phyloP scores from a whole-genome alignment of 306 rosid species.

The Rosa multiflora region DNA sequence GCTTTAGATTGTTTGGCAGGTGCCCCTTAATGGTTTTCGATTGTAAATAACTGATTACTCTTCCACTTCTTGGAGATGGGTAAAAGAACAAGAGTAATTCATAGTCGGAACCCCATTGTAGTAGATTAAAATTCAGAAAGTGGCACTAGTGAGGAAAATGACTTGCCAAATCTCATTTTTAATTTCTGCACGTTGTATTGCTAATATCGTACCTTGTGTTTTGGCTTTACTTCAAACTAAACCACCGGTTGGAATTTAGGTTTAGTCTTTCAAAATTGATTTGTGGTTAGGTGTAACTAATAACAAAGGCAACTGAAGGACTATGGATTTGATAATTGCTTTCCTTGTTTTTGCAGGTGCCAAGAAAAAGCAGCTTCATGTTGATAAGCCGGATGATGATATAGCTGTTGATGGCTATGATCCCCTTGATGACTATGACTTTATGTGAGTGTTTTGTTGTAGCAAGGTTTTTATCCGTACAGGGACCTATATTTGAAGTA shows the following conservation, averaged over 20 bases:
- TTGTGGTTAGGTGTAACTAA: not conserved
- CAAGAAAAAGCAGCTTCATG: constrained; percentile 86
- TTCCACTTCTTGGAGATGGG: not conserved
- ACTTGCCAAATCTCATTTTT: not conserved
- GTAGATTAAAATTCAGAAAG: not conserved
- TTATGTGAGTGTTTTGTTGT: constrained; percentile 56
- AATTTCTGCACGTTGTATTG: not conserved
- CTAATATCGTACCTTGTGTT: not conserved
- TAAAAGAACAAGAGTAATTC: not conserved
- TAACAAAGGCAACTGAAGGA: not conserved
- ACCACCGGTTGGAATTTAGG: not conserved
- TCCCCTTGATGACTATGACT: constrained; percentile 77
- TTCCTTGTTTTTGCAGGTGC: constrained; percentile 48
- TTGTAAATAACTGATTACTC: not conserved
- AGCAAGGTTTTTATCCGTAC: constrained; percentile 9
- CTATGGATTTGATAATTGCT: not conserved
- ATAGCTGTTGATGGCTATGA: constrained; percentile 48
- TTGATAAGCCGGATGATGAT: constrained; percentile 84
- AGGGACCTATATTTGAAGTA: constrained; percentile 20
- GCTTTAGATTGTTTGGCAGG: not conserved
- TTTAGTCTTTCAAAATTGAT: not conserved
- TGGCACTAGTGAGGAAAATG: not conserved
- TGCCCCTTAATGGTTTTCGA: not conserved
- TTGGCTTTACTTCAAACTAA: not conserved
- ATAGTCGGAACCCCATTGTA: not conserved